phyloP scores from a whole-genome alignment of 139 green algal genomes.

The Tetraselmis striata region DNA sequence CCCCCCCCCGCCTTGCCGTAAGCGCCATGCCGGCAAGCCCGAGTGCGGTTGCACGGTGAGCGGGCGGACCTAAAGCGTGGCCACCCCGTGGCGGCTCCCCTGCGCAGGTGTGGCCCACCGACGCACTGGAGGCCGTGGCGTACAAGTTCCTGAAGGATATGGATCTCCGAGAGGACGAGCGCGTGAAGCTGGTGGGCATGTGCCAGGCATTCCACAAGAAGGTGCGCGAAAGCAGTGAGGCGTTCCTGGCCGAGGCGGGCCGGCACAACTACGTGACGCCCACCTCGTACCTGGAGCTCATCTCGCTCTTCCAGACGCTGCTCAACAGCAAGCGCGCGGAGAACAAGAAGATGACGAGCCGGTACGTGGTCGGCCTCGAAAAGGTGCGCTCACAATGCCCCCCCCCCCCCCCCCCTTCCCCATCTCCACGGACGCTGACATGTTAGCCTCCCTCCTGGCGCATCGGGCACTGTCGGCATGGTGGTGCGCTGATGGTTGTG shows the following conservation, averaged over 20 bases:
- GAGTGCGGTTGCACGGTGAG: not conserved
- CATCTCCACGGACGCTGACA: too few species aligned
- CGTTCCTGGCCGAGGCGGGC: conserved; percentile 52
- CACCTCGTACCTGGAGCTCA: conserved; percentile 73
- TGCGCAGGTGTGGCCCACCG: conserved; percentile 47
- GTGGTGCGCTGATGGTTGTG: too few species aligned
- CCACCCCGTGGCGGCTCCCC: too few species aligned
- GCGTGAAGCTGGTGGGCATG: conserved; percentile 42
- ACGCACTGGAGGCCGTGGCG: conserved; percentile 62
- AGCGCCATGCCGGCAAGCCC: not conserved
- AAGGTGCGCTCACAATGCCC: conserved; percentile 29
- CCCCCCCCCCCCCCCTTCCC: too few species aligned
- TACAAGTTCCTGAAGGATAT: conserved; percentile 65
- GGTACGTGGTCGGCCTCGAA: conserved; percentile 61
- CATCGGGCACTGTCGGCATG: too few species aligned
- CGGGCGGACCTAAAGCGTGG: too few species aligned
- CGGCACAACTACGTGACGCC: conserved; percentile 74
- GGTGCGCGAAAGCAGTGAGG: conserved; percentile 25
- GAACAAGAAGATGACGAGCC: conserved; percentile 26
- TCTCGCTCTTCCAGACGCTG: conserved; percentile 56
- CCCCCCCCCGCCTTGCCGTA: not conserved
- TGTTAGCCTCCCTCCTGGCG: too few species aligned
- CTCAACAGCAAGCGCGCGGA: conserved; percentile 44
- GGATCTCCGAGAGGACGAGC: conserved; percentile 37
- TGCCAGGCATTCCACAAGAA: conserved; percentile 40